phyloP scores from a whole-genome alignment of 1,284 basidiomycete genomes.

The Earliella scabrosa region DNA sequence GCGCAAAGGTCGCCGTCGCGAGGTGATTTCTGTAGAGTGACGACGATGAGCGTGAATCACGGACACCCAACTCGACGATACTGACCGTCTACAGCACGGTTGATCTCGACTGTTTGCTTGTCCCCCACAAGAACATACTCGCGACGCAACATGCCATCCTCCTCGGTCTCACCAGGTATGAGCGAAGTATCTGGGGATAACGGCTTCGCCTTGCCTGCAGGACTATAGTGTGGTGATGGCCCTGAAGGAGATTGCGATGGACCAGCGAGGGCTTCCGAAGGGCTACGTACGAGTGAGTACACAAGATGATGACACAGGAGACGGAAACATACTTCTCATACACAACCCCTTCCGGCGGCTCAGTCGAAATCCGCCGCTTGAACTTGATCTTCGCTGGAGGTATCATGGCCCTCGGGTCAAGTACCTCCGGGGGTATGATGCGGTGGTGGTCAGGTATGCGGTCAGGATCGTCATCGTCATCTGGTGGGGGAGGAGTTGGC shows the following conservation, averaged over 20 bases:
- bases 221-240: slow-evolving; percentile 17
- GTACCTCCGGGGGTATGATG: slow-evolving; percentile 73
- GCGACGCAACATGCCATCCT: slow-evolving; percentile 71
- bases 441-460: slow-evolving; percentile 66
- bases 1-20: slow-evolving; percentile 59
- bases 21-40: slow-evolving; percentile 59
- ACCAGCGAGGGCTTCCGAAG: slow-evolving; percentile 7
- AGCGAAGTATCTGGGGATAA: slow-evolving; percentile 63
- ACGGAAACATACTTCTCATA: slow-evolving; percentile 12
- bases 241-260: slow-evolving; percentile 18
- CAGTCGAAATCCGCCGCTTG: slow-evolving; percentile 40
- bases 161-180: slow-evolving; percentile 83
- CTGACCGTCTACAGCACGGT: slow-evolving; percentile 76
- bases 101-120: slow-evolving; percentile 75
- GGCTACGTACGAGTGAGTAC: not conserved
- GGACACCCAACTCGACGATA: slow-evolving; percentile 14
- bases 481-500: slow-evolving; percentile 30
- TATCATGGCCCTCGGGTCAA: slow-evolving; percentile 78
- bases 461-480: slow-evolving; percentile 37
- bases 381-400: slow-evolving; percentile 81
- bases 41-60: no score
- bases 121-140: slow-evolving; percentile 84
- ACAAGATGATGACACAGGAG: fast-evolving
- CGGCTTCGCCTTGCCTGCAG: slow-evolving; percentile 31
- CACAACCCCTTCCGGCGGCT: slow-evolving; percentile 5